Percentiles rank a stretch among this genome's conserved stretches.
These are phyloP conservation scores for Arthrobotrys megalospora DNA, from an alignment of 2,329 filamentous ascomycete genomes.

Conservation along the genomic window DNA sequence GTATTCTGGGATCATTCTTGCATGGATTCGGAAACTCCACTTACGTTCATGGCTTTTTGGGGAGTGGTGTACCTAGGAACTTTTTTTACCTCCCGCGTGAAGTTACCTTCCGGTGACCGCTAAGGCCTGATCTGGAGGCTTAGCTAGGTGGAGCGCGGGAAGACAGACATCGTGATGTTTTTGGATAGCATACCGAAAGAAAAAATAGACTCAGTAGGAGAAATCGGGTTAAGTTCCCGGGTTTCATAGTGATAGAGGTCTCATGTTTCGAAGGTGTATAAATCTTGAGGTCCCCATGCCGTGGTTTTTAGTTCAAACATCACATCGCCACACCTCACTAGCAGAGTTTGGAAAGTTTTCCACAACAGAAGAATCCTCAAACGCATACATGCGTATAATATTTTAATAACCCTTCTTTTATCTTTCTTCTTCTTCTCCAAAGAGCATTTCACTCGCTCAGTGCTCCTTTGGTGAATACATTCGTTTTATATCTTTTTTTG, in stretches of 20 bases:
- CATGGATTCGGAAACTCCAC: constrained; percentile 30
- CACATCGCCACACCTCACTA: constrained; percentile 22
- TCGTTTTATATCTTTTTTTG: constrained; percentile 30
- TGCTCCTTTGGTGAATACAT: constrained; percentile 47
- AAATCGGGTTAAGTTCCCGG: constrained; percentile 5
- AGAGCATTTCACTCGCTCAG: constrained; percentile 57
- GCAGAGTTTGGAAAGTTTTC: constrained; percentile 28
- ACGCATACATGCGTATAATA: constrained; percentile 39
- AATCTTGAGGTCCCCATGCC: constrained; percentile 25
- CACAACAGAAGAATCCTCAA: constrained; percentile 16
- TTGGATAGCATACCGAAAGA: constrained; percentile 20
- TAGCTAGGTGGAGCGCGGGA: constrained; percentile 46
- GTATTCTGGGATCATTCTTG: constrained; percentile 37
- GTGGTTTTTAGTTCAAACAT: constrained; percentile 13
- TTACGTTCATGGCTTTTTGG: constrained; percentile 7
- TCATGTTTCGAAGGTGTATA: constrained; percentile 44
- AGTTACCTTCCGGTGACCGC: constrained; percentile 57
- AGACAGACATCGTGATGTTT: constrained; percentile 38
- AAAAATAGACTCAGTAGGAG: constrained; percentile 32
- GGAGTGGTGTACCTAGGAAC: constrained; percentile 19
- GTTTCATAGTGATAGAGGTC: constrained; percentile 28
- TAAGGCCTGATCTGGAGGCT: constrained; percentile 50
- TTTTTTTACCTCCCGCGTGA: constrained; percentile 47
- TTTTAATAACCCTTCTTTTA: constrained; percentile 38
- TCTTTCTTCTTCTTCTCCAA: constrained; percentile 3